Conservation (phyloP, 495 filamentous ascomycete species). For the Talaromyces nanjingensis region DNA sequence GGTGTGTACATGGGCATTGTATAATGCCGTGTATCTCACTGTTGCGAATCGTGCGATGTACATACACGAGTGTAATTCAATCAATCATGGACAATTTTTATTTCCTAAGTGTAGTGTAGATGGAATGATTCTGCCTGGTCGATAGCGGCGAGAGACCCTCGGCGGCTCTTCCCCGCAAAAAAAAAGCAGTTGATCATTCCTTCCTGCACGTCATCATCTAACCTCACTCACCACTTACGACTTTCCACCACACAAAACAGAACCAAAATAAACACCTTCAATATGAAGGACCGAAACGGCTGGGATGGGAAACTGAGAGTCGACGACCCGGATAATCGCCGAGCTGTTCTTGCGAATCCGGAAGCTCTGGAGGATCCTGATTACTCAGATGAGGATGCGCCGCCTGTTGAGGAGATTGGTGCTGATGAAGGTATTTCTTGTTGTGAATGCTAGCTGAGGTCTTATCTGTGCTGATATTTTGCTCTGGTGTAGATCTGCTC, state of each 20-base stretch:
- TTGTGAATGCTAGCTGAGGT: neutral
- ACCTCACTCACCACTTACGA: neutral
- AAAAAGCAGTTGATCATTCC: neutral
- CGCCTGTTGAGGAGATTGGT: slow-evolving; percentile 65
- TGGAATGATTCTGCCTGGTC: neutral
- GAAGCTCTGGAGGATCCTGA: slow-evolving; percentile 77
- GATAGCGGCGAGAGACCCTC: neutral
- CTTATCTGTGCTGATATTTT: neutral
- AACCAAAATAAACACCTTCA: slow-evolving; percentile 16
- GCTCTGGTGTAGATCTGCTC: slow-evolving; percentile 47
- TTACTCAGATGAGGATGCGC: slow-evolving; percentile 76
- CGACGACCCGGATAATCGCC: slow-evolving; percentile 45
- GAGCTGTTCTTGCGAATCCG: slow-evolving; percentile 59
- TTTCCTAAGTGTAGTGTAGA: neutral
- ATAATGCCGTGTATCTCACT: slow-evolving; percentile 4
- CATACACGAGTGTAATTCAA: slow-evolving; percentile 6
- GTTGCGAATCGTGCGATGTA: slow-evolving; percentile 12
- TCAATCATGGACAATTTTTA: neutral
- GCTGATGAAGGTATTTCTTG: slow-evolving; percentile 67
- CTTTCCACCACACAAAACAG: neutral
- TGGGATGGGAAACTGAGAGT: slow-evolving; percentile 91
- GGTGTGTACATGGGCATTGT: neutral
- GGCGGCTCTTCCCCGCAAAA: neutral
- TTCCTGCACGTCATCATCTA: neutral
- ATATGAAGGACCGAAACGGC: slow-evolving; percentile 61